Conservation (phyloP, 106 monocot species). For the Allium cepa region DNA sequence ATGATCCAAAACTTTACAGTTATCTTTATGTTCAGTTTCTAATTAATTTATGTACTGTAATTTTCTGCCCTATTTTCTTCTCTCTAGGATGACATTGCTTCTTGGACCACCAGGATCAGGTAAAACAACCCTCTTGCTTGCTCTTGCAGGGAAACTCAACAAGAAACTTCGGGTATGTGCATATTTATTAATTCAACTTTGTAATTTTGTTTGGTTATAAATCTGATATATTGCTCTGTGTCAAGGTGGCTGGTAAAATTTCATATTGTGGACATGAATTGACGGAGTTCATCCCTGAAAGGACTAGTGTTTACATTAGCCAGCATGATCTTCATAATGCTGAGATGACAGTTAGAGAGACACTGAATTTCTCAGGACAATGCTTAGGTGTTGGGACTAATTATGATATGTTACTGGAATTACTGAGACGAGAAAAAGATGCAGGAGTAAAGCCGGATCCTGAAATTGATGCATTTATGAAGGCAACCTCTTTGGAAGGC, state of each 20-base stretch:
- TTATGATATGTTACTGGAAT: constrained; percentile 65
- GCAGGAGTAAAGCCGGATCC: constrained; percentile 81
- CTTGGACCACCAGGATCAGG: constrained; percentile 91
- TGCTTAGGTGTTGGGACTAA: constrained; percentile 68
- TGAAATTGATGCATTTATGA: constrained; percentile 10
- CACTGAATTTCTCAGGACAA: constrained; percentile 66
- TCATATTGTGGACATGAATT: constrained; percentile 83
- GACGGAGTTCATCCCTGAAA: constrained; percentile 68
- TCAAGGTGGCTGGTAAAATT: constrained; percentile 64
- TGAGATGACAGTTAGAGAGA: constrained; percentile 94
- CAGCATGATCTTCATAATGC: constrained; percentile 78
- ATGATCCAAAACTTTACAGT: no score
- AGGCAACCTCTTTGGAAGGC: no score
- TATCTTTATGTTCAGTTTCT: no score
- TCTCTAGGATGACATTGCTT: constrained; percentile 86
- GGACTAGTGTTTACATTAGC: constrained; percentile 84
- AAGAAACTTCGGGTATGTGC: constrained; percentile 26
- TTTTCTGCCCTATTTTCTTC: no score
- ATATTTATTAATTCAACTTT: no score
- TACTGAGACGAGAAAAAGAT: constrained; percentile 68
- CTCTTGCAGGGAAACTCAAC: constrained; percentile 79
- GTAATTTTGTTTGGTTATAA: constrained; percentile 1
- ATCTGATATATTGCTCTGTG: neutral
- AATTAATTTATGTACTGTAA: no score
- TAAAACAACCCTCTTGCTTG: constrained; percentile 68